Conservation (phyloP, 2,329 filamentous ascomycete genomes). For the Colletotrichum trifolii region DNA sequence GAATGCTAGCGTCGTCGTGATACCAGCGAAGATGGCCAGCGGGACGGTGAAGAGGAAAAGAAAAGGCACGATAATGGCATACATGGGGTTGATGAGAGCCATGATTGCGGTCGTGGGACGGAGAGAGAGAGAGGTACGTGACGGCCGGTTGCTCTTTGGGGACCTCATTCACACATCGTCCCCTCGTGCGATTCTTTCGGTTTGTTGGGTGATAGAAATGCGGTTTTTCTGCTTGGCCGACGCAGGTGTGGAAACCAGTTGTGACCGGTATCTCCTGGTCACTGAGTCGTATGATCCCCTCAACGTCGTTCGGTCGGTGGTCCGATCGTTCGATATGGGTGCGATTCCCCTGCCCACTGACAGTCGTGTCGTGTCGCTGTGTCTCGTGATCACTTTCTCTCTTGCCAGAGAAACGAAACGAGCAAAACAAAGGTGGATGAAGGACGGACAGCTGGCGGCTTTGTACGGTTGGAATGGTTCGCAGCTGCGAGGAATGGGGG, state of each 20-base stretch:
- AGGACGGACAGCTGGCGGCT: constrained; percentile 26
- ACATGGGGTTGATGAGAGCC: constrained; percentile 65
- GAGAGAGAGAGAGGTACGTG: neutral
- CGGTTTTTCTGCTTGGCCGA: constrained; percentile 17
- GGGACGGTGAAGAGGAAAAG: constrained; percentile 72
- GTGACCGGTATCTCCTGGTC: constrained; percentile 25
- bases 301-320: constrained; percentile 33
- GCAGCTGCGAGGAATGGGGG: constrained; percentile 25
- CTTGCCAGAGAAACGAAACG: constrained; percentile 1
- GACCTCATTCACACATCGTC: constrained; percentile 20
- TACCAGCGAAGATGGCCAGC: constrained; percentile 69
- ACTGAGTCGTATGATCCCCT: constrained; percentile 33
- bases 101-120: constrained; percentile 47
- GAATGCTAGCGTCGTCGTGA: constrained; percentile 72
- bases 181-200: constrained; percentile 2
- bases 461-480: constrained; percentile 30
- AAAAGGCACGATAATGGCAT: constrained; percentile 70
- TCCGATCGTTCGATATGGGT: constrained; percentile 33
- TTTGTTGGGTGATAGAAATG: neutral
- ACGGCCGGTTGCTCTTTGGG: constrained; percentile 9
- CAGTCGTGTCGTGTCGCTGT: constrained; percentile 4
- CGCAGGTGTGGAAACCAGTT: constrained; percentile 12
- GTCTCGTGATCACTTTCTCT: constrained; percentile 12
- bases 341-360: constrained; percentile 26
- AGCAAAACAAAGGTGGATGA: neutral